Percentiles rank a stretch among this genome's conserved stretches.
These are phyloP conservation scores for Thielaviopsis punctulata DNA, from an alignment of 2,329 filamentous ascomycete species.

Conservation along the genomic window DNA sequence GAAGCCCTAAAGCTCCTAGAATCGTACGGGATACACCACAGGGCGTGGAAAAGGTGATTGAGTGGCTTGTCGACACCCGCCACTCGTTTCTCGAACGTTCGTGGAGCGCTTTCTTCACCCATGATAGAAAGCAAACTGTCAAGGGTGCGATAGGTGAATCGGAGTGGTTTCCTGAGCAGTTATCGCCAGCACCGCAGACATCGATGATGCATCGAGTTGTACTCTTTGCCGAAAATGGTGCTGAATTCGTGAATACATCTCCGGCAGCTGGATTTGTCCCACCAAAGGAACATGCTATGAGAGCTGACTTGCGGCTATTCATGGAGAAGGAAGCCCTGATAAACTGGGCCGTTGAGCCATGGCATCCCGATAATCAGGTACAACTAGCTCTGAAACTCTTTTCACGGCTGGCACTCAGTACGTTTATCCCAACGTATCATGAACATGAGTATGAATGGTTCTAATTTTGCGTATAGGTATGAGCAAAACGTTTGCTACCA, in stretches of 20 bases:
- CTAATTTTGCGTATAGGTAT: too few species aligned
- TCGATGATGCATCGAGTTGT: slow-evolving; percentile 27
- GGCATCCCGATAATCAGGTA: slow-evolving; percentile 21
- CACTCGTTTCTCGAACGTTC: slow-evolving; percentile 30
- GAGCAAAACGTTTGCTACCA: slow-evolving; percentile 30
- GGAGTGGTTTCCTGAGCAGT: slow-evolving; percentile 13
- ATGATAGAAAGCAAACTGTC: slow-evolving; percentile 22
- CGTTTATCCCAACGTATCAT: slow-evolving; percentile 12
- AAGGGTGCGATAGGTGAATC: slow-evolving; percentile 18
- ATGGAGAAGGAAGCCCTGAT: slow-evolving; percentile 27
- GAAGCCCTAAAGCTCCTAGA: slow-evolving; percentile 16
- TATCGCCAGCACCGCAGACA: slow-evolving; percentile 18
- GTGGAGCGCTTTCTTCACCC: slow-evolving; percentile 32
- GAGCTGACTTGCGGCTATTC: slow-evolving; percentile 16
- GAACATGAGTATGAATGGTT: too few species aligned
- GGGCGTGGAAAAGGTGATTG: slow-evolving; percentile 16
- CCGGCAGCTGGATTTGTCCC: slow-evolving; percentile 13
- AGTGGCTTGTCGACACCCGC: slow-evolving; percentile 22
- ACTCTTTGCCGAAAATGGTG: slow-evolving; percentile 38
- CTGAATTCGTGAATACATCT: slow-evolving; percentile 20
- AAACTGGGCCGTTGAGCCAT: slow-evolving; percentile 33
- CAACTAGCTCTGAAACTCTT: slow-evolving; percentile 40
- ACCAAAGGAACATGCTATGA: slow-evolving; percentile 15
- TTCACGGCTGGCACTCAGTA: slow-evolving; percentile 38
- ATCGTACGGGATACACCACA: slow-evolving; percentile 16